These are phyloP conservation scores for Penicillium psychrosexuale DNA, from an alignment of 2,329 filamentous ascomycete genomes.

Conservation along the genomic window DNA sequence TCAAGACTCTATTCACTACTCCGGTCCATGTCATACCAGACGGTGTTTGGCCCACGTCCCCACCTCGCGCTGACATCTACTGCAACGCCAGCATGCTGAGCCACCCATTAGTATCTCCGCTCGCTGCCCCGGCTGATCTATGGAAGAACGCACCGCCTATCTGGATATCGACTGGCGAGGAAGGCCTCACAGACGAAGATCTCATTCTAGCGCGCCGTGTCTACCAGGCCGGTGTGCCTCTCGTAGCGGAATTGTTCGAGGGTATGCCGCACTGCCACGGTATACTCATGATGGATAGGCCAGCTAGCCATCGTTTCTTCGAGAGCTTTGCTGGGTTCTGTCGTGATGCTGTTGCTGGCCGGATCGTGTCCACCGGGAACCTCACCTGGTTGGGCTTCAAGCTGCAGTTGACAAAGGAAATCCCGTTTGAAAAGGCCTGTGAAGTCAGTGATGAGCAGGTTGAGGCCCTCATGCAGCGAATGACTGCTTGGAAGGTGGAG, in stretches of 20 bases:
- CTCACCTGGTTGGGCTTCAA: constrained; percentile 34
- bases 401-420: constrained; percentile 24
- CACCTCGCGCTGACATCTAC: constrained; percentile 45
- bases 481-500: constrained; percentile 32
- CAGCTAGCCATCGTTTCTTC: constrained; percentile 53
- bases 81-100: constrained; percentile 36
- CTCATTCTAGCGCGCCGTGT: constrained; percentile 41
- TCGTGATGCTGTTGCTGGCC: constrained; percentile 31
- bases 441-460: constrained; percentile 39
- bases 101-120: constrained; percentile 44
- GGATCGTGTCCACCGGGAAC: constrained; percentile 27
- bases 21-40: constrained; percentile 34
- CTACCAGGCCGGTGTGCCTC: constrained; percentile 35
- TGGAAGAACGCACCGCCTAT: constrained; percentile 44
- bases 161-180: constrained; percentile 43
- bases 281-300: constrained; percentile 51
- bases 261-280: constrained; percentile 54
- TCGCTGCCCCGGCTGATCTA: constrained; percentile 33
- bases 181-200: constrained; percentile 42
- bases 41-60: constrained; percentile 40
- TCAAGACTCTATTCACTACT: constrained; percentile 17
- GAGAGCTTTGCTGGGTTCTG: constrained; percentile 56
- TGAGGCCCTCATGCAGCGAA: constrained; percentile 26
- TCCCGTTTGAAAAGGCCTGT: constrained; percentile 35
- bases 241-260: constrained; percentile 44